A percentile compares a stretch with the other conserved stretches of the same genome.
Evolutionary conservation across 2,329 filamentous ascomycete genomes (phyloP).

Genomic region (Aspergillus vadensis): DNA sequence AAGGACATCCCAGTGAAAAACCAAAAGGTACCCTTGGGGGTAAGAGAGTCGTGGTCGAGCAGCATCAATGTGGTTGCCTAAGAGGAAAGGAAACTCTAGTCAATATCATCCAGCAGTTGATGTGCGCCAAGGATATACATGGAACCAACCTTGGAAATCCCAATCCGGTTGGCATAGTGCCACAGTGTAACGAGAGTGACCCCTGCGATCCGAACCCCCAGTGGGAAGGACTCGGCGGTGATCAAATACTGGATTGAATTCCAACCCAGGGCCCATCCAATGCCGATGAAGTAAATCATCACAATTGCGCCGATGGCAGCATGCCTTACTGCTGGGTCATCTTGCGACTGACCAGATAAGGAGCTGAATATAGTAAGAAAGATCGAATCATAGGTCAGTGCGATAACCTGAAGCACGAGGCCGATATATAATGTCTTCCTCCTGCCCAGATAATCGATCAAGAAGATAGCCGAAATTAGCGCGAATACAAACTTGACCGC

Average conservation of each 20-base stretch:
- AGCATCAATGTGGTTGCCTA: constrained; percentile 7
- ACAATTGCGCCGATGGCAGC: constrained; percentile 35
- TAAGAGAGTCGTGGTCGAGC: constrained; percentile 39
- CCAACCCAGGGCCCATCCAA: constrained; percentile 9
- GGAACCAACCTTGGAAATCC: constrained; percentile 1
- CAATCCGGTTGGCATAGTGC: constrained; percentile 10
- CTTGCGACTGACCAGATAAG: constrained; percentile 1
- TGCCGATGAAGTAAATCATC: constrained; percentile 7
- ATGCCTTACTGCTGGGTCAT: constrained; percentile 17
- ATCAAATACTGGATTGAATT: constrained; percentile 12
- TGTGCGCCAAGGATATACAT: too few relatives aligned
- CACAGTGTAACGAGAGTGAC: constrained; percentile 1
- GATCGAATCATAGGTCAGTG: constrained; percentile 39
- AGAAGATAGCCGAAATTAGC: constrained; percentile 47
- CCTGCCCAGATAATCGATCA: constrained; percentile 48
- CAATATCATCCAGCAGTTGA: background rate
- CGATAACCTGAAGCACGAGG: constrained; percentile 43
- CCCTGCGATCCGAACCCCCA: background rate
- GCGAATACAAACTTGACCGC: constrained; percentile 47
- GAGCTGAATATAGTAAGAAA: constrained; percentile 10
- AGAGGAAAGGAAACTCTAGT: background rate
- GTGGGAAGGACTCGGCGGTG: constrained; percentile 4
- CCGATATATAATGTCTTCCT: constrained; percentile 42
- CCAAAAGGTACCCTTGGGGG: constrained; percentile 11
- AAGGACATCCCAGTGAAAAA: constrained; percentile 14